phyloP scores from a whole-genome alignment of 2,329 filamentous ascomycete genomes.

The Penicillium decumbens region DNA sequence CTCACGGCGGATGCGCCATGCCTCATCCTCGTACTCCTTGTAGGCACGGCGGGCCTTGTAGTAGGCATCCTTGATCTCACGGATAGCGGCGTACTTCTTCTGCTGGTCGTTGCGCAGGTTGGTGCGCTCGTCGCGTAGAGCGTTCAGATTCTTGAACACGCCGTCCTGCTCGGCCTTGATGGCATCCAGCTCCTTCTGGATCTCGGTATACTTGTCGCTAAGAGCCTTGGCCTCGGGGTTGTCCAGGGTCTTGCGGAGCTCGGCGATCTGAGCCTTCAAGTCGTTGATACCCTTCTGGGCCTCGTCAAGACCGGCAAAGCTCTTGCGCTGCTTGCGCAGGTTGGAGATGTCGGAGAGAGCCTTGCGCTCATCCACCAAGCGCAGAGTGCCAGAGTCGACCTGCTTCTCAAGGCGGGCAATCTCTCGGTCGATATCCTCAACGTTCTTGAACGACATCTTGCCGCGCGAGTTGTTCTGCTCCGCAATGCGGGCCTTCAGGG shows the following conservation, averaged over 20 bases:
- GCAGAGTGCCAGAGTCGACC: constrained; percentile 86
- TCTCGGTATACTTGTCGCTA: constrained; percentile 76
- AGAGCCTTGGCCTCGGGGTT: constrained; percentile 87
- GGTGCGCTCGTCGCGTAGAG: constrained; percentile 77
- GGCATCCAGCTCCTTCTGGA: constrained; percentile 80
- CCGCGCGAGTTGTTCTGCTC: constrained; percentile 83
- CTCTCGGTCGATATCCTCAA: constrained; percentile 80
- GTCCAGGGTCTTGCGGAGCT: constrained; percentile 82
- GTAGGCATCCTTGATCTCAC: constrained; percentile 85
- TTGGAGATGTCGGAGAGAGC: constrained; percentile 74
- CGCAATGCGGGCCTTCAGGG: constrained; percentile 74
- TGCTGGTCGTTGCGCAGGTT: constrained; percentile 82
- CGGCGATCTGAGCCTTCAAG: constrained; percentile 78
- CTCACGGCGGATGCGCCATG: constrained; percentile 69
- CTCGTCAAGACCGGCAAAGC: constrained; percentile 78
- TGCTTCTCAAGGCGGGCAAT: constrained; percentile 76
- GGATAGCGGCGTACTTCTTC: constrained; percentile 75
- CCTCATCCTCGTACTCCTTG: constrained; percentile 76
- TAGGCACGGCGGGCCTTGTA: constrained; percentile 77
- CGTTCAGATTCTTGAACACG: constrained; percentile 80
- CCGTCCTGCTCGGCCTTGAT: constrained; percentile 92
- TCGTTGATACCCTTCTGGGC: constrained; percentile 85
- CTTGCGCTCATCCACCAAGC: constrained; percentile 96
- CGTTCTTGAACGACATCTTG: constrained; percentile 78
- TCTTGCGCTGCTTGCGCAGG: constrained; percentile 85